Evolutionary conservation across 805 yeast species (phyloP).

Genomic region (Yarrowia sp.): DNA sequence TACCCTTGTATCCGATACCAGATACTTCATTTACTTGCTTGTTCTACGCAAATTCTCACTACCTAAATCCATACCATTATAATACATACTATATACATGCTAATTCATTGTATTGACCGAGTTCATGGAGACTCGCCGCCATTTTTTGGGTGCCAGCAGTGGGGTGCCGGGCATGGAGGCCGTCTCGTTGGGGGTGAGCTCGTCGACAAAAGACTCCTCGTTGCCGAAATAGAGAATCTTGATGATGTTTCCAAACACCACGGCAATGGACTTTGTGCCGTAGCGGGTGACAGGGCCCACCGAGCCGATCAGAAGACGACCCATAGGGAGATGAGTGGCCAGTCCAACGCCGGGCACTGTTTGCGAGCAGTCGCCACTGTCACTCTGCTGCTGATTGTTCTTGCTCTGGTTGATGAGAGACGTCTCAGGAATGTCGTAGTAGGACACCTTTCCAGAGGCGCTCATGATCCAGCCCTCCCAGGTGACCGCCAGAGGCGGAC

Average conservation of each 20-base stretch:
- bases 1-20: too few species aligned
- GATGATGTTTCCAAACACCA: constrained; percentile 69
- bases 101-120: constrained; percentile 22
- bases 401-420: constrained; percentile 5
- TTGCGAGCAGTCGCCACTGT: constrained; percentile 33
- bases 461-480: constrained; percentile 86
- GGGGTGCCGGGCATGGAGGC: constrained; percentile 25
- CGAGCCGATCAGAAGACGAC: constrained; percentile 47
- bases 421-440: constrained; percentile 53
- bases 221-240: constrained; percentile 72
- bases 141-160: constrained; percentile 18
- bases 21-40: background rate
- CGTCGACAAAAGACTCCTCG: constrained; percentile 45
- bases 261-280: constrained; percentile 74
- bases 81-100: constrained; percentile 25
- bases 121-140: constrained; percentile 26
- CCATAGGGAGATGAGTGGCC: constrained; percentile 16
- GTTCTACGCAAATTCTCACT: background rate
- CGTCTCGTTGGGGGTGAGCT: constrained; percentile 23
- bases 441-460: constrained; percentile 58
- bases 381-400: background rate
- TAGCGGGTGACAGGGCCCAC: constrained; percentile 63
- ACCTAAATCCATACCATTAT: constrained; percentile 15
- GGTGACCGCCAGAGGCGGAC: constrained; percentile 41
- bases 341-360: constrained; percentile 36